Evolutionary conservation across 2,329 filamentous ascomycete species (phyloP).

Genomic region (Microcera coccophila): DNA sequence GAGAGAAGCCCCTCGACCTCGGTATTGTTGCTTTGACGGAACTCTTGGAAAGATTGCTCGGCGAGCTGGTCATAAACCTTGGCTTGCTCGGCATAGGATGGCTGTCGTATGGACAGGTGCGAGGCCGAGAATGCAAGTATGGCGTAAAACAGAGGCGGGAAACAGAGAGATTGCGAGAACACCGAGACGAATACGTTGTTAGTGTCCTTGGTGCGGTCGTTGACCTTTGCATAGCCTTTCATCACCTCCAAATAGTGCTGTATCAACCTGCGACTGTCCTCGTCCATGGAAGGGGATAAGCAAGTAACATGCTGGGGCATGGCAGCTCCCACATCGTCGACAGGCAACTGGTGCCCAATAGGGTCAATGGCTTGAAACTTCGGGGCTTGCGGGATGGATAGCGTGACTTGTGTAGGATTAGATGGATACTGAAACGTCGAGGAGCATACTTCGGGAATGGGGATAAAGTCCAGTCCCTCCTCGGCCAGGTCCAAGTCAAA

Average conservation of each 20-base stretch:
- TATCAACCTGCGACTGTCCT: conserved; percentile 11
- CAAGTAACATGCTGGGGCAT: not conserved
- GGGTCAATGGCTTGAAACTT: not conserved
- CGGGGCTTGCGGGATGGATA: not conserved
- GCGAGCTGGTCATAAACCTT: conserved; percentile 4
- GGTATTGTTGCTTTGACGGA: conserved; percentile 1
- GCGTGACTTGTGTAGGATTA: not conserved
- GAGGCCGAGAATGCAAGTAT: conserved; percentile 15
- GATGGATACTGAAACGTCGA: conserved; percentile 3
- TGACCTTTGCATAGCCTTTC: conserved; percentile 15
- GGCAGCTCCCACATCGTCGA: not conserved
- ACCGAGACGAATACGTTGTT: conserved; percentile 15
- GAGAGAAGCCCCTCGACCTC: conserved; percentile 12
- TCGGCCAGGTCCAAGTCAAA: conserved; percentile 10
- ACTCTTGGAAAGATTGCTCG: conserved; percentile 6
- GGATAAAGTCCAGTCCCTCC: conserved; percentile 14
- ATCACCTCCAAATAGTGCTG: conserved; percentile 16
- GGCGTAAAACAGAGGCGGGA: conserved; percentile 14
- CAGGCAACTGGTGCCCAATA: not conserved
- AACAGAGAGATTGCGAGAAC: conserved; percentile 11
- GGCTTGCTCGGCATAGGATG: conserved; percentile 7
- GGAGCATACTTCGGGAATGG: conserved; percentile 7
- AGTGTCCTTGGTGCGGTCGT: conserved; percentile 11
- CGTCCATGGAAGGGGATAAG: conserved; percentile 3
- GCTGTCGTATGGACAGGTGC: conserved; percentile 10